Conservation (phyloP, 2,329 filamentous ascomycete genomes). For the Penicillium sclerotiorum region DNA sequence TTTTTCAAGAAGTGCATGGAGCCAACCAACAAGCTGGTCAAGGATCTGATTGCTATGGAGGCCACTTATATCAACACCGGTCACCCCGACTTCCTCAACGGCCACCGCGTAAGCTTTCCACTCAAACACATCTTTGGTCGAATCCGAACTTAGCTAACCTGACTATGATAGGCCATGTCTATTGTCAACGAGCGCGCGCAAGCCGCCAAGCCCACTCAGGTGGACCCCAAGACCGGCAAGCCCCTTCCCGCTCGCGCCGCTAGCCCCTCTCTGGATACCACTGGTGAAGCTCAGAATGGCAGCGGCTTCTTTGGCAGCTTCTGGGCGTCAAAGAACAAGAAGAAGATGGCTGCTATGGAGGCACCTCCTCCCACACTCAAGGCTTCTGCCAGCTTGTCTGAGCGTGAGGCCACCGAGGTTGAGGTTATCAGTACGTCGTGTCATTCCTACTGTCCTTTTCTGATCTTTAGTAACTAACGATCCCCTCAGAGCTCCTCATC, state of each 20-base stretch:
- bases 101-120: constrained; percentile 69
- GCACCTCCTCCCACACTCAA: constrained; percentile 89
- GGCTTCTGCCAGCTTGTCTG: constrained; percentile 88
- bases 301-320: constrained; percentile 96
- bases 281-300: constrained; percentile 58
- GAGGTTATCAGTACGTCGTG: constrained; percentile 87
- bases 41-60: constrained; percentile 92
- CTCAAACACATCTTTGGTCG: not conserved
- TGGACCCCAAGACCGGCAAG: constrained; percentile 98
- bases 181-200: constrained; percentile 89
- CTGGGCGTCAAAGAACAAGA: constrained; percentile 99
- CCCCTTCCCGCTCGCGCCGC: constrained; percentile 77
- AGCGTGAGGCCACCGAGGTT: constrained; percentile 93
- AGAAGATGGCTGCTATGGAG: constrained; percentile 99
- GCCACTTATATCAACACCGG: constrained; percentile 97
- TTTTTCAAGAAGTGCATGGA: constrained; percentile 99
- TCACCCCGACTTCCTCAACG: constrained; percentile 96
- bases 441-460: constrained; percentile 16
- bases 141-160: constrained; percentile 21
- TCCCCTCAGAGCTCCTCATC: constrained; percentile 77
- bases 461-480: constrained; percentile 15
- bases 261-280: constrained; percentile 70
- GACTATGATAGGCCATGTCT: constrained; percentile 78
- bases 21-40: constrained; percentile 95
- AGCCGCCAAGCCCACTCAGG: constrained; percentile 84